phyloP scores from a whole-genome alignment of 2,329 filamentous ascomycete species.

The Stromatinia cepivora region DNA sequence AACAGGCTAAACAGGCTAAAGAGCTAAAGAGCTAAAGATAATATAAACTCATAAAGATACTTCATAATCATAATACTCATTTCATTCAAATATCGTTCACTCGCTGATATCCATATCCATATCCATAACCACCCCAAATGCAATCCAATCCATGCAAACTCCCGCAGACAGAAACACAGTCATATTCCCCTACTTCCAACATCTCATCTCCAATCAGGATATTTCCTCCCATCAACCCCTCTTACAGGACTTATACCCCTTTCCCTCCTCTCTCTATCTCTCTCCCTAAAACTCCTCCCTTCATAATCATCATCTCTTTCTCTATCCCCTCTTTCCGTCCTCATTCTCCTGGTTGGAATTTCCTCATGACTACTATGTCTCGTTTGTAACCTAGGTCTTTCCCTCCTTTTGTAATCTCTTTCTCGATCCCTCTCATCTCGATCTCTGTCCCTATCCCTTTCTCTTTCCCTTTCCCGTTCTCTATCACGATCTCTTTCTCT shows the following conservation, averaged over 20 bases:
- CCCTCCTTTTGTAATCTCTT: slow-evolving; percentile 20
- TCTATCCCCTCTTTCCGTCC: slow-evolving; percentile 29
- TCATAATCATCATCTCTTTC: slow-evolving; percentile 19
- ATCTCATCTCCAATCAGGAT: slow-evolving; percentile 27
- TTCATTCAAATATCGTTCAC: not conserved
- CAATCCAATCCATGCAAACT: not conserved
- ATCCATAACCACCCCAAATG: not conserved
- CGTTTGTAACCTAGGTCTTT: slow-evolving; percentile 7
- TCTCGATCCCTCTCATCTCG: slow-evolving; percentile 24
- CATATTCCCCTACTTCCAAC: not conserved
- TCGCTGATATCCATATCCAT: not conserved
- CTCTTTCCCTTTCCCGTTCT: slow-evolving; percentile 1
- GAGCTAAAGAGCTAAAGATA: no score
- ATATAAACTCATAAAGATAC: no score
- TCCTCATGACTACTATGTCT: slow-evolving; percentile 23
- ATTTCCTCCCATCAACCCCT: slow-evolving; percentile 39
- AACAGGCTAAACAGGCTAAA: no score
- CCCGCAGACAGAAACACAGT: not conserved
- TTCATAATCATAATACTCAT: no score
- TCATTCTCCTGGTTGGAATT: slow-evolving; percentile 6
- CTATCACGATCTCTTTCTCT: slow-evolving; percentile 17
- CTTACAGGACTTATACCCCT: slow-evolving; percentile 33
- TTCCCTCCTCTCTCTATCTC: slow-evolving; percentile 30
- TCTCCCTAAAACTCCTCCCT: slow-evolving; percentile 28
- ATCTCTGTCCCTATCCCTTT: slow-evolving; percentile 26